Evolutionary conservation across 2,329 filamentous ascomycete species (phyloP).

Genomic region (Microsporum canis): DNA sequence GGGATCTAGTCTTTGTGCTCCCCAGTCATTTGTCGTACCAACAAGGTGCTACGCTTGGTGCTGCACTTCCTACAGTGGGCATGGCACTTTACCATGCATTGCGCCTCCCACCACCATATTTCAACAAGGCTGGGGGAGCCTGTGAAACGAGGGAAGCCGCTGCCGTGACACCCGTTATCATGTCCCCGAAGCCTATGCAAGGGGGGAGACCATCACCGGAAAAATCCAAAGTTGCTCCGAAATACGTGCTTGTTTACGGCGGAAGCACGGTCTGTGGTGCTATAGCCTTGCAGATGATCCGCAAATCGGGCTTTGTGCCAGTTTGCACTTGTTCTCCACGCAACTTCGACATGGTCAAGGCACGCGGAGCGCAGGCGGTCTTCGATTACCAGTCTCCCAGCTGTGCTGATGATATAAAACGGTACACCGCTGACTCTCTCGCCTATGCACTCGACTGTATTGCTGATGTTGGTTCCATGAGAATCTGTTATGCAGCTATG

Average conservation of each 20-base stretch:
- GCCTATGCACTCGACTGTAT: conserved; percentile 12
- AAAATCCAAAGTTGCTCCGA: neutral
- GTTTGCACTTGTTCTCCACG: conserved; percentile 27
- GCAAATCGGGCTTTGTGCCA: conserved; percentile 19
- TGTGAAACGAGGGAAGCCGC: too few relatives aligned
- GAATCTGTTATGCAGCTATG: conserved; percentile 17
- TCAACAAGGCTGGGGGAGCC: too few relatives aligned
- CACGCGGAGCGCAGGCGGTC: conserved; percentile 25
- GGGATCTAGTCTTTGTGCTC: conserved; percentile 22
- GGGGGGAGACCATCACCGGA: too few relatives aligned
- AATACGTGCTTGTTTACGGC: conserved; percentile 36
- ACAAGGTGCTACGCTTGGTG: conserved; percentile 22
- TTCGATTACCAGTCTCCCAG: conserved; percentile 20
- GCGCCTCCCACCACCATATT: conserved; percentile 15
- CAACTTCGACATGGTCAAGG: conserved; percentile 25
- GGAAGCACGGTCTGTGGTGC: conserved; percentile 37
- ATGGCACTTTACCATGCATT: conserved; percentile 23
- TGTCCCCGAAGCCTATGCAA: too few relatives aligned
- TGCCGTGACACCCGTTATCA: too few relatives aligned
- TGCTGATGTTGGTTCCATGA: conserved; percentile 8
- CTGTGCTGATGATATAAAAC: conserved; percentile 13
- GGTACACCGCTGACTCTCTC: conserved; percentile 11
- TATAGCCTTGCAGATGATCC: conserved; percentile 21
- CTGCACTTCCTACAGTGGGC: conserved; percentile 20
- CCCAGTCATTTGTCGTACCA: conserved; percentile 23